Conservation (phyloP, 2,329 filamentous ascomycete genomes). For the Sclerotinia nivalis region DNA sequence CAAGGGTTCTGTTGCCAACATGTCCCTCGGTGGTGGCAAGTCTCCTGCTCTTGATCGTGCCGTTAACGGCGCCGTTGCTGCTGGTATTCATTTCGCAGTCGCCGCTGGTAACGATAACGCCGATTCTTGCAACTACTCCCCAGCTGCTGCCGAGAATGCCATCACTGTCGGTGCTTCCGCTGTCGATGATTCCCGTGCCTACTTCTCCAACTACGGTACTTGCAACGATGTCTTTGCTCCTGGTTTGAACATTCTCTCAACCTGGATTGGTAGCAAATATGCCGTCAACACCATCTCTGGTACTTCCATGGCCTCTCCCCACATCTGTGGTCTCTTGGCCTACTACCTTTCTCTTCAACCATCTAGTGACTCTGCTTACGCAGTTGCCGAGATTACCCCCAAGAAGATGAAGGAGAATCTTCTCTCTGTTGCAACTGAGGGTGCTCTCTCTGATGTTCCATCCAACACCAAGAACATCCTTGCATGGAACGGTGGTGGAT, state of each 20-base stretch:
- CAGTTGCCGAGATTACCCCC: slow-evolving; percentile 84
- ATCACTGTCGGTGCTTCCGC: slow-evolving; percentile 96
- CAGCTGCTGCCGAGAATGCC: slow-evolving; percentile 85
- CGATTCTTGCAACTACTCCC: slow-evolving; percentile 99
- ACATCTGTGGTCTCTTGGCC: slow-evolving; percentile 93
- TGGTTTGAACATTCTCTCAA: slow-evolving; percentile 94
- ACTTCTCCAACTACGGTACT: slow-evolving; percentile 99
- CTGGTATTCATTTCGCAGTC: slow-evolving; percentile 95
- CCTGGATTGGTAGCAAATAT: slow-evolving; percentile 96
- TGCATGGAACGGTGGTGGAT: slow-evolving; percentile 98
- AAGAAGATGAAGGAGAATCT: slow-evolving; percentile 91
- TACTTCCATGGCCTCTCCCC: slow-evolving; percentile 98
- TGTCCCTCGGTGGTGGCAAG: slow-evolving; percentile 98
- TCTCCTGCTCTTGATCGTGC: slow-evolving; percentile 86
- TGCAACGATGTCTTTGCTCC: slow-evolving; percentile 99
- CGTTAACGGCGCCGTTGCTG: slow-evolving; percentile 89
- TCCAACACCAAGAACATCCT: slow-evolving; percentile 88
- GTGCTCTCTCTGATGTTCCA: slow-evolving; percentile 78
- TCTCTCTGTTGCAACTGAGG: slow-evolving; percentile 78
- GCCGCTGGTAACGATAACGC: slow-evolving; percentile 98
- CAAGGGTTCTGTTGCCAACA: slow-evolving; percentile 99
- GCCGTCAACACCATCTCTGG: slow-evolving; percentile 99
- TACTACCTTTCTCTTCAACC: slow-evolving; percentile 98
- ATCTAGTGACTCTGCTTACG: slow-evolving; percentile 83
- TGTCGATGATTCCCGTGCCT: slow-evolving; percentile 91